A percentile compares a stretch with the other conserved stretches of the same genome.
These are phyloP conservation scores for Neonectria hederae DNA, from an alignment of 2,329 filamentous ascomycete genomes.

Conservation along the genomic window DNA sequence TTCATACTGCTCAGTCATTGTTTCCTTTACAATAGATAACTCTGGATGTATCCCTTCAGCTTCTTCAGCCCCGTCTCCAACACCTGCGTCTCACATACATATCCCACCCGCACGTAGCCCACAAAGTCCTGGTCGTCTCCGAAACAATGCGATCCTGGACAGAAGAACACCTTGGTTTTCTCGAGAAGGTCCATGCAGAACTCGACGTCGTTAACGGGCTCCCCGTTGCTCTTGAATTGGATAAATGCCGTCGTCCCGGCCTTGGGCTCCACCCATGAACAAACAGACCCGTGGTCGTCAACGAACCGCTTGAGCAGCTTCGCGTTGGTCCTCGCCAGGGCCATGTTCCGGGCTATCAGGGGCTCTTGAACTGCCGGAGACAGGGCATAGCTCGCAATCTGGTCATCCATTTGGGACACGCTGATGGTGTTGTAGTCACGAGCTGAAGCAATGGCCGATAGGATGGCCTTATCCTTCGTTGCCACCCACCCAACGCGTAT, in stretches of 20 bases:
- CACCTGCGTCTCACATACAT: conserved; percentile 76
- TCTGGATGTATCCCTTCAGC: conserved; percentile 53
- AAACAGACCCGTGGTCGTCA: conserved; percentile 68
- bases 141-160: conserved; percentile 79
- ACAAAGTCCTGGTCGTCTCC: conserved; percentile 72
- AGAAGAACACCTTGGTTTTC: conserved; percentile 76
- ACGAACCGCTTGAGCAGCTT: conserved; percentile 74
- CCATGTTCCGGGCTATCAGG: conserved; percentile 63
- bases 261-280: conserved; percentile 76
- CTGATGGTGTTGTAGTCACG: conserved; percentile 89
- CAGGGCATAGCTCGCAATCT: conserved; percentile 79
- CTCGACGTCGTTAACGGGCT: conserved; percentile 74
- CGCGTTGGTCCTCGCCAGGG: conserved; percentile 74
- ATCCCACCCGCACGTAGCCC: conserved; percentile 82
- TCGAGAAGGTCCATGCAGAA: conserved; percentile 76
- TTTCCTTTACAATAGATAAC: conserved; percentile 18
- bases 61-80: conserved; percentile 70
- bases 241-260: conserved; percentile 85
- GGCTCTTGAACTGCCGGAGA: conserved; percentile 54
- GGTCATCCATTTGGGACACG: conserved; percentile 84
- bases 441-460: conserved; percentile 70
- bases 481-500: conserved; percentile 87
- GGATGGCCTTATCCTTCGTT: conserved; percentile 68
- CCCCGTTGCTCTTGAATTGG: conserved; percentile 68
- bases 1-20: background rate